These are phyloP conservation scores for Vigna nakashimae DNA, from an alignment of 306 rosid species.

Conservation along the genomic window DNA sequence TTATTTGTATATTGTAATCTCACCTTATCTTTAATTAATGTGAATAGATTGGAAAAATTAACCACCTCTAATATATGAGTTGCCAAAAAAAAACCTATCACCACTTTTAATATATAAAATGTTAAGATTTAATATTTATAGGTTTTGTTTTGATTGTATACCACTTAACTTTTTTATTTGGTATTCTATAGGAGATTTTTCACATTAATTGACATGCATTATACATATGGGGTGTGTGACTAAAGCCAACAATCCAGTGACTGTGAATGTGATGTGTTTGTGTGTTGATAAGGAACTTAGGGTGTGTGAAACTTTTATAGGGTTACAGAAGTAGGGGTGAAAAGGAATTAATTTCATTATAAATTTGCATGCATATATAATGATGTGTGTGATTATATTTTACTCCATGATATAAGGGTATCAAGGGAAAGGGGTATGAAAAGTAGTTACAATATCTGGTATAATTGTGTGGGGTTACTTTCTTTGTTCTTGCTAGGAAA, in stretches of 20 bases:
- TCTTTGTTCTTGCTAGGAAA: conserved; percentile 35
- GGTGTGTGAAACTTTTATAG: neutral
- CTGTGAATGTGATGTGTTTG: conserved; percentile 3
- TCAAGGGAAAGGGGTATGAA: neutral
- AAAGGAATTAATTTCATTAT: neutral
- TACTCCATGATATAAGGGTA: neutral
- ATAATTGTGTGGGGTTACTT: conserved; percentile 35
- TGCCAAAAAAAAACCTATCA: no score
- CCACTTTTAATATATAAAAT: no score
- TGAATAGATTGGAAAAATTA: no score
- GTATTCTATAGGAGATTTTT: conserved; percentile 32
- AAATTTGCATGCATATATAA: neutral
- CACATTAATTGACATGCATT: conserved; percentile 39
- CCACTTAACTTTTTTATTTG: no score
- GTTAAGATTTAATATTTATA: no score
- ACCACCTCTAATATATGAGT: no score
- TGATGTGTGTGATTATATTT: neutral
- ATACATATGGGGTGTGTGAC: conserved; percentile 28
- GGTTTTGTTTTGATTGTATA: no score
- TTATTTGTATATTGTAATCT: no score
- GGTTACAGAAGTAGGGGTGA: neutral
- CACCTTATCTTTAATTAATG: no score
- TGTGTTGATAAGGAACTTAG: neutral
- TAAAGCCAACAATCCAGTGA: conserved; percentile 10
- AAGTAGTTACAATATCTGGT: conserved; percentile 7